Evolutionary conservation across 2,329 filamentous ascomycete genomes (phyloP).

Genomic region (Fusarium hostae): DNA sequence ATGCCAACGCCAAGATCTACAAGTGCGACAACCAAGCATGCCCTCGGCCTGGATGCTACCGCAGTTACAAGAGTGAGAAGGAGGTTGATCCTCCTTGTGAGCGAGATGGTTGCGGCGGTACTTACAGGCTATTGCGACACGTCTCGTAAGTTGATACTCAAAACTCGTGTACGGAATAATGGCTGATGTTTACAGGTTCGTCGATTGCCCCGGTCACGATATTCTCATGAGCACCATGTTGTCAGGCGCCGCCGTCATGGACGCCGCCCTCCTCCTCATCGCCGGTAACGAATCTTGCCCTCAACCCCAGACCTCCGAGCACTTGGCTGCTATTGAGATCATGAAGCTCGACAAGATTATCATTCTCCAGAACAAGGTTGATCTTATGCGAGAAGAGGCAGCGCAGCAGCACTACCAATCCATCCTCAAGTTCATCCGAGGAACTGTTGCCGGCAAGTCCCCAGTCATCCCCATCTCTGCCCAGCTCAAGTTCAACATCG

Average conservation of each 20-base stretch:
- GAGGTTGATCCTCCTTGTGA: slow-evolving; percentile 97
- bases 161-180: not conserved
- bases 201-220: slow-evolving; percentile 99
- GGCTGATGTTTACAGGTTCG: slow-evolving; percentile 71
- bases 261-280: slow-evolving; percentile 94
- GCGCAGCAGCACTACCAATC: slow-evolving; percentile 95
- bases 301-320: slow-evolving; percentile 97
- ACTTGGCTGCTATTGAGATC: slow-evolving; percentile 98
- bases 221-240: slow-evolving; percentile 99
- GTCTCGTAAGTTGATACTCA: slow-evolving; percentile 76
- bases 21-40: slow-evolving; percentile 94
- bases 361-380: slow-evolving; percentile 99
- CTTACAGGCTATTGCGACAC: slow-evolving; percentile 88
- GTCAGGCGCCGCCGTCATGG: slow-evolving; percentile 99
- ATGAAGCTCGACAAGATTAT: slow-evolving; percentile 99
- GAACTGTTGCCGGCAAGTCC: slow-evolving; percentile 93
- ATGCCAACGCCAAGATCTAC: slow-evolving; percentile 99
- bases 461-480: slow-evolving; percentile 97
- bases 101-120: slow-evolving; percentile 88
- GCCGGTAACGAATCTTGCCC: slow-evolving; percentile 98
- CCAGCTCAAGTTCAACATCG: slow-evolving; percentile 99
- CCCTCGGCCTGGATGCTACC: slow-evolving; percentile 93
- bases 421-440: slow-evolving; percentile 97
- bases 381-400: slow-evolving; percentile 95
- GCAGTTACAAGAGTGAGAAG: slow-evolving; percentile 98